Evolutionary conservation across 345 rosid species (phyloP).

Genomic region (Rhodamnia rubescens): DNA sequence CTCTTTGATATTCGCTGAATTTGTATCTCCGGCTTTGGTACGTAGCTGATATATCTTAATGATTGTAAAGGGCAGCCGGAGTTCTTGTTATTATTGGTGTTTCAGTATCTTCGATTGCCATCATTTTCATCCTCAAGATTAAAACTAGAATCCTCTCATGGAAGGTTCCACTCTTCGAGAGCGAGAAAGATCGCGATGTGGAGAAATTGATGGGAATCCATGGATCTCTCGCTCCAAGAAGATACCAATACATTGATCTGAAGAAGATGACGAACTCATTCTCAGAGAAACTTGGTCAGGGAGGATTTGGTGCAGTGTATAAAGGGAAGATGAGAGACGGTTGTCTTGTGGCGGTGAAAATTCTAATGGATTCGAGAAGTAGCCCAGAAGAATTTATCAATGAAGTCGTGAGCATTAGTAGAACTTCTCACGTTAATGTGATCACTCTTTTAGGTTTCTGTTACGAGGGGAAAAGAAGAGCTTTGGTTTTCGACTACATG

Average conservation of each 20-base stretch:
- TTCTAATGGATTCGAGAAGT: conserved; percentile 12
- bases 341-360: conserved; percentile 24
- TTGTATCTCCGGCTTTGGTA: background rate
- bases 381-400: conserved; percentile 22
- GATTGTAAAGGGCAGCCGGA: background rate
- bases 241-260: conserved; percentile 8
- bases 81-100: background rate
- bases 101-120: background rate
- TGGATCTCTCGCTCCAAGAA: conserved; percentile 7
- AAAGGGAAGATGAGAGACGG: conserved; percentile 18
- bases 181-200: background rate
- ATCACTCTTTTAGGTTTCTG: conserved; percentile 21
- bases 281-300: conserved; percentile 20
- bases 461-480: conserved; percentile 15
- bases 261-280: conserved; percentile 27
- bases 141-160: background rate
- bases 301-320: conserved; percentile 19
- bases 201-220: conserved; percentile 2
- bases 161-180: background rate
- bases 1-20: background rate
- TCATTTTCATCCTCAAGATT: background rate
- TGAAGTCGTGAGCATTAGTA: conserved; percentile 35
- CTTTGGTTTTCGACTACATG: conserved; percentile 32
- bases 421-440: conserved; percentile 36
- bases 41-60: background rate